Percentiles rank a stretch among this genome's conserved stretches.
Conservation (phyloP, 768 basidiomycete genomes). For the Hydnum rufescens region DNA sequence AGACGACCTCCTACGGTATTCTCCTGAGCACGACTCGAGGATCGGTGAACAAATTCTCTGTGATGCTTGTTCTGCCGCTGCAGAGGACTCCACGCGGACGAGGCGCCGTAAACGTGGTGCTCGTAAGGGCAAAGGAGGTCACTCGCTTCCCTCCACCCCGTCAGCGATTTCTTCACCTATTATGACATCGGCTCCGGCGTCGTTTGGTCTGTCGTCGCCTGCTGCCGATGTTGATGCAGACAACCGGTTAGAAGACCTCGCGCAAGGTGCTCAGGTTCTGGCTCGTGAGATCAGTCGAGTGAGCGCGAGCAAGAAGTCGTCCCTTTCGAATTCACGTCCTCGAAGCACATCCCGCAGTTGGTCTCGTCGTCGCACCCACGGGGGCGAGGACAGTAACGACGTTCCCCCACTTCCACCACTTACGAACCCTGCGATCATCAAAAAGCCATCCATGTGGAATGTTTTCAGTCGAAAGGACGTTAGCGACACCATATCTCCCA, state of each 20-base stretch:
- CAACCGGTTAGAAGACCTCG: constrained; percentile 46
- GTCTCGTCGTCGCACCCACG: constrained; percentile 12
- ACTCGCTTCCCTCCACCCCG: too few species aligned
- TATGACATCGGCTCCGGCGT: background rate
- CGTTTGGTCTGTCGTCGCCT: background rate
- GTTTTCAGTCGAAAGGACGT: constrained; percentile 34
- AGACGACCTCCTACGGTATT: too few species aligned
- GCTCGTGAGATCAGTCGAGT: constrained; percentile 54
- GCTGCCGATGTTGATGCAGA: constrained; percentile 20
- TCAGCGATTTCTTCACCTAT: constrained; percentile 15
- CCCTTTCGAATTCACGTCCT: background rate
- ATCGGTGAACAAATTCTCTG: too few species aligned
- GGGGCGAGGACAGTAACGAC: too few species aligned
- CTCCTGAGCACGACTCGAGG: too few species aligned
- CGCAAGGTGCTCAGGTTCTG: constrained; percentile 59
- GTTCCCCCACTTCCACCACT: constrained; percentile 10
- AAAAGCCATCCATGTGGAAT: constrained; percentile 81
- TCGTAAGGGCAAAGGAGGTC: constrained; percentile 26
- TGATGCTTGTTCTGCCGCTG: too few species aligned
- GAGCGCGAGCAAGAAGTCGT: background rate
- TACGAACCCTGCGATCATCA: constrained; percentile 19
- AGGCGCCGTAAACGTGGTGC: constrained; percentile 72
- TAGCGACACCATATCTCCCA: too few species aligned
- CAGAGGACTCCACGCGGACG: too few species aligned
- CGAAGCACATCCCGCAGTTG: background rate